Base-by-base conservation (phyloP, 768 basidiomycete species). In the Goffeauzyma gilvescens region DNA sequence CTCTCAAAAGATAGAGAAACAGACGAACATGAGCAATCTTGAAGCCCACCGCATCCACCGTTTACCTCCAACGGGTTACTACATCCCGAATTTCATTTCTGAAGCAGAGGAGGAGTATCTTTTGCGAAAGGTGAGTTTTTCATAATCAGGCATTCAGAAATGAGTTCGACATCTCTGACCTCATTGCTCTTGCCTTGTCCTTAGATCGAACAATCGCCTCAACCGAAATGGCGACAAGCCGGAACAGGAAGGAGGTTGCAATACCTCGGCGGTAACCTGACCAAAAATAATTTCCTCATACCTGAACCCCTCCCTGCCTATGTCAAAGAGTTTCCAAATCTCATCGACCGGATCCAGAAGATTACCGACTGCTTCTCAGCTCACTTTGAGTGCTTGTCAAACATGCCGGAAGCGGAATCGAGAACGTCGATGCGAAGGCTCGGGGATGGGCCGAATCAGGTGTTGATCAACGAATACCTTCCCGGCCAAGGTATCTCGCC, bases 401-500 rank as follows among this genome's bases (percentile, higher is more conserved):
- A n/a, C n/a, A n/a, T n/a, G n/a, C n/a, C 75, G 77, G 42, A 34
- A 23, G n/a, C 10, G 35, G 44, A 12, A 17, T 30, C 34, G 10
- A 39, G 26, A n/a, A 49, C 37, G 39, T 38, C 22, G 9, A 44
- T 6, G 32, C 15, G 22, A 32, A 30, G 34, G 38, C 22, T 14
- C 27, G 74, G 77, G 47, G 75, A 81, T 54, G 67, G 68, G 13
- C 82, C 85, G 7, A 95, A 93, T 66, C 86, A 95, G 65, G 68
- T 93, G 46, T 79, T 89, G 45, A 68, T 90, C 53, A 87, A 87
- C 59, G 82, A 90, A 76, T 95, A 95, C 63, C 70, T 75, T 14
- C 73, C 84, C 6, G 83, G 81, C 1, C 85, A 93, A 66, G 89
- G 90, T 9, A 95, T 96, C 46, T 81, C 87, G 83, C 83, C 85